Evolutionary conservation across 257 asterid genomes (phyloP).

Genomic region (Euphrasia confusa): DNA sequence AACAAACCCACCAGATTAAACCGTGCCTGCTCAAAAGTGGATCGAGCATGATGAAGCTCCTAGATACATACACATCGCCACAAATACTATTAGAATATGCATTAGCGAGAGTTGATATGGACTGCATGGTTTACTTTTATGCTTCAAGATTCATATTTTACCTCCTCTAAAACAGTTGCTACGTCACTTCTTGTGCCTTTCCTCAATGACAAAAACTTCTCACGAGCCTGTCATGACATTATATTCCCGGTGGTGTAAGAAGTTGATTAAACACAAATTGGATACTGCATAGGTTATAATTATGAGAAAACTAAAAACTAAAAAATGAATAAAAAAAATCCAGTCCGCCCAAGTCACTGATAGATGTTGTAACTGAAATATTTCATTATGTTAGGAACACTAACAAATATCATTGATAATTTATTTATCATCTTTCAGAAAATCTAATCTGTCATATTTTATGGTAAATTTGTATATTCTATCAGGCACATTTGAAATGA

Average conservation of each 20-base stretch:
- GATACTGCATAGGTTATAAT: background rate
- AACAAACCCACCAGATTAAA: conserved; percentile 67
- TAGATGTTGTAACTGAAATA: conserved; percentile 10
- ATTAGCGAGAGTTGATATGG: conserved; percentile 5
- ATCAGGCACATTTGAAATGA: background rate
- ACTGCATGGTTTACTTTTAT: conserved; percentile 19
- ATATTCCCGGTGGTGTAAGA: background rate
- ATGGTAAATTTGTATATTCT: background rate
- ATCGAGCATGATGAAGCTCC: conserved; percentile 95
- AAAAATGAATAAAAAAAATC: background rate
- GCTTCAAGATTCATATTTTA: conserved; percentile 28
- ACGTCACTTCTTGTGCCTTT: conserved; percentile 89
- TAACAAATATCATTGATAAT: background rate
- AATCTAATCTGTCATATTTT: background rate
- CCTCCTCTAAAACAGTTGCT: conserved; percentile 86
- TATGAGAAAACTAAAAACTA: background rate
- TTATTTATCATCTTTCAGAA: too few relatives aligned
- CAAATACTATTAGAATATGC: conserved; percentile 24
- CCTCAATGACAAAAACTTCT: conserved; percentile 87
- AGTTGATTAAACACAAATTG: conserved; percentile 8
- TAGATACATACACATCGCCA: conserved; percentile 30
- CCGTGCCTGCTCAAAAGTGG: conserved; percentile 94
- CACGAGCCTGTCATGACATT: conserved; percentile 69
- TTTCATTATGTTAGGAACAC: background rate
- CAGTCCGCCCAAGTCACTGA: background rate